A percentile compares a stretch with the other conserved stretches of the same genome.
Evolutionary conservation across 1,284 basidiomycete species (phyloP).

Genomic region (Papiliotrema nemorosa): DNA sequence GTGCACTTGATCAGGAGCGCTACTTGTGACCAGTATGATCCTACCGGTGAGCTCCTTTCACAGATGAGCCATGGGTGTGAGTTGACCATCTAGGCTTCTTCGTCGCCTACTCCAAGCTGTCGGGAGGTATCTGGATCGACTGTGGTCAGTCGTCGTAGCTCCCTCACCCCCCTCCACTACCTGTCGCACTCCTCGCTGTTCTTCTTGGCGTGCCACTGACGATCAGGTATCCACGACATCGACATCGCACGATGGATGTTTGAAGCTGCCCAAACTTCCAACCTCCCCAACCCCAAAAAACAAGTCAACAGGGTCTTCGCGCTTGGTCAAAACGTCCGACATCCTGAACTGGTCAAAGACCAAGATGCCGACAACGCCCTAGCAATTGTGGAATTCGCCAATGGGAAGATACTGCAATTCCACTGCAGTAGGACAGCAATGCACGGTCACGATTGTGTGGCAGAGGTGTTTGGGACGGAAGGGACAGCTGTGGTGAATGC

Average conservation of each 20-base stretch:
- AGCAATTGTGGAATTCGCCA: constrained; percentile 22
- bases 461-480: constrained; percentile 30
- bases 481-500: constrained; percentile 8
- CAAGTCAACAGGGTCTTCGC: constrained; percentile 29
- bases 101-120: constrained; percentile 25
- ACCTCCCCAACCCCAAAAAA: constrained; percentile 9
- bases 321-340: constrained; percentile 22
- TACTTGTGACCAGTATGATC: constrained; percentile 33
- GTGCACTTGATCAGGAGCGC: constrained; percentile 25
- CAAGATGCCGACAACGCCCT: constrained; percentile 33
- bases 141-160: background rate
- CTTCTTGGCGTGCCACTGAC: background rate
- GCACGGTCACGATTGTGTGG: constrained; percentile 29
- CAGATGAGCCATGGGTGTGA: background rate
- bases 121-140: constrained; percentile 37
- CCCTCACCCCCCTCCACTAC: background rate
- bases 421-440: constrained; percentile 28
- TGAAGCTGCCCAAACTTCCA: constrained; percentile 4
- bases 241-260: constrained; percentile 28
- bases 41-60: constrained; percentile 3
- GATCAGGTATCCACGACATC: constrained; percentile 37
- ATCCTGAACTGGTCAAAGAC: constrained; percentile 25
- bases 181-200: background rate
- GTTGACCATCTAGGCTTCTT: constrained; percentile 28
- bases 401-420: constrained; percentile 17